Evolutionary conservation across 2,329 filamentous ascomycete species (phyloP).

Genomic region (Sphaceloma murrayae): DNA sequence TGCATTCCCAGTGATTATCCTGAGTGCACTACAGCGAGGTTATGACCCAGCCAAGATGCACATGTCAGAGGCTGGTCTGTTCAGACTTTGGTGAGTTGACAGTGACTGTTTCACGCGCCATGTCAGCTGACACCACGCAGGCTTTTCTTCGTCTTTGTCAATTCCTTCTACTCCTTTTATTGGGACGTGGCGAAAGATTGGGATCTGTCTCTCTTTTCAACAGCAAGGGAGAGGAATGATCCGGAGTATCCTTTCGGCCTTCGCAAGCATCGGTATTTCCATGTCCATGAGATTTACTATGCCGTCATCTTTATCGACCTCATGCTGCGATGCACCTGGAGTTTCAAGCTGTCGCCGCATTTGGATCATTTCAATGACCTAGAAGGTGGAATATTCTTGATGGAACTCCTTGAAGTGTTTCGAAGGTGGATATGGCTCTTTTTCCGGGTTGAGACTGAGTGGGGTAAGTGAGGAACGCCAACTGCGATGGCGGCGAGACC

Average conservation of each 20-base stretch:
- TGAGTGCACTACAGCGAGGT: constrained; percentile 64
- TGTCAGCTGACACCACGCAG: constrained; percentile 37
- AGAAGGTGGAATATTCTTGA: constrained; percentile 78
- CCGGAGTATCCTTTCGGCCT: constrained; percentile 67
- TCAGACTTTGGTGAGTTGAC: constrained; percentile 44
- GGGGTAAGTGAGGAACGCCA: constrained; percentile 33
- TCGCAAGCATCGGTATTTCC: constrained; percentile 63
- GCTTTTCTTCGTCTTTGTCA: constrained; percentile 64
- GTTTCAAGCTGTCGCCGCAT: constrained; percentile 72
- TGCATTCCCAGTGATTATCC: constrained; percentile 81
- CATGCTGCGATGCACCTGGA: constrained; percentile 80
- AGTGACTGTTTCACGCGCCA: not conserved
- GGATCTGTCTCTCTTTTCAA: constrained; percentile 72
- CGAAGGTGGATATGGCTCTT: constrained; percentile 96
- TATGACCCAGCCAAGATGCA: constrained; percentile 43
- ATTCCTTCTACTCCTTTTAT: constrained; percentile 93
- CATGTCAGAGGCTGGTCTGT: constrained; percentile 47
- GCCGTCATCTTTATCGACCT: constrained; percentile 68
- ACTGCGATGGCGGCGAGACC: not conserved
- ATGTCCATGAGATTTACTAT: constrained; percentile 69
- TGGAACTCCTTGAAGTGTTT: constrained; percentile 78
- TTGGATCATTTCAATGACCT: constrained; percentile 77
- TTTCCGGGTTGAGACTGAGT: constrained; percentile 89
- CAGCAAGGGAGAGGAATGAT: constrained; percentile 46
- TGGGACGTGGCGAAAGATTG: constrained; percentile 97